Conservation (phyloP, 352 stramenopile genomes). For the Stephanocyclus meneghinianus region DNA sequence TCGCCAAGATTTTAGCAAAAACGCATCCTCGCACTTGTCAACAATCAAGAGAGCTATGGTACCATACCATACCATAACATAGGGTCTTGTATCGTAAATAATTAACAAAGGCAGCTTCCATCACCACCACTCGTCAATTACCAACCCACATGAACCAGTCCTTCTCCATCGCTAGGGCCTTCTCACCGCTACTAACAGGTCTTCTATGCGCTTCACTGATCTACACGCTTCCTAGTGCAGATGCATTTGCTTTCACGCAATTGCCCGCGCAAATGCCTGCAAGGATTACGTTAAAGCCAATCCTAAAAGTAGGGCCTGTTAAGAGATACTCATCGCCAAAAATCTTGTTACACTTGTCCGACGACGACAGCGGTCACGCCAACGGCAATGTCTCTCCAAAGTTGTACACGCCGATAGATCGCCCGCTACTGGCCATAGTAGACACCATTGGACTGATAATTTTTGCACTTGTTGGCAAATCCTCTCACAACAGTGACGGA, state of each 20-base stretch:
- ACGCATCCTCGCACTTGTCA: too few species aligned
- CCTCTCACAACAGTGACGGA: conserved; percentile 51
- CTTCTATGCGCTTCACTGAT: neutral
- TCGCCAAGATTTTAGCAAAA: too few species aligned
- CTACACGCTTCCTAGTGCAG: neutral
- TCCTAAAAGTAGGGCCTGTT: neutral
- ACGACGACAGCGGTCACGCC: neutral
- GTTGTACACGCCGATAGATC: conserved; percentile 40
- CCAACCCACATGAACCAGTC: too few species aligned
- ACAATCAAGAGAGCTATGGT: too few species aligned
- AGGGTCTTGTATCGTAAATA: too few species aligned
- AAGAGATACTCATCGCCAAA: neutral
- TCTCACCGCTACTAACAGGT: neutral
- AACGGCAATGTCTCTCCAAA: conserved; percentile 1
- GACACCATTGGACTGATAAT: conserved; percentile 42
- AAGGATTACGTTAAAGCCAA: neutral
- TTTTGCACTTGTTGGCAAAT: conserved; percentile 64
- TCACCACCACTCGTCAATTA: too few species aligned
- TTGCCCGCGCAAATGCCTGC: neutral
- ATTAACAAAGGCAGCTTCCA: too few species aligned
- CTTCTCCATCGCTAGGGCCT: neutral
- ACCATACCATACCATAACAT: too few species aligned
- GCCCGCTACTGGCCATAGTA: conserved; percentile 47
- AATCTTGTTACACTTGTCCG: neutral
- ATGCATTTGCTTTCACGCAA: conserved; percentile 5